Evolutionary conservation across 2,329 filamentous ascomycete species (phyloP), one percentile per base, ranked within the genome.

Genomic region (Hymenoscyphus occultus): DNA sequence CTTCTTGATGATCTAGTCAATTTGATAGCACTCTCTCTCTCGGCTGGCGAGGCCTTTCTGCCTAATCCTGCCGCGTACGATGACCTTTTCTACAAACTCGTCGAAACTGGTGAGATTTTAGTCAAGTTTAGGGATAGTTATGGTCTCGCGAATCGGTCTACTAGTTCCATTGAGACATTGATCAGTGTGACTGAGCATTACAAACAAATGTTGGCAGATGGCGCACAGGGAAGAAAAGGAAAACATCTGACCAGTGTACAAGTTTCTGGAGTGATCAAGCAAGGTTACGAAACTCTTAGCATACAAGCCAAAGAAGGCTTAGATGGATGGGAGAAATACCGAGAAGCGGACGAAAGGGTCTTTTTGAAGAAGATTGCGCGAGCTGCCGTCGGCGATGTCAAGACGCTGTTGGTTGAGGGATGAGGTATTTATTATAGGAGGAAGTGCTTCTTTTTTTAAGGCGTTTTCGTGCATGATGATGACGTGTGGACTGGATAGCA

Each of bases 81-180:
- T 73, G 95, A 99, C 74, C 83, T 99, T 0, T 98, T 99, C 79
- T 99, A 99, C 85, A 99, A 99, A 79, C 85, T 98, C 1, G 93
- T 98, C 32, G 95, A 99, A 78, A 91, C 90, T 1, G 92, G 93
- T 12, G 92, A 96, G 59, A 84, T 92, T 13, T 83, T 98, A 28
- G 80, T 84, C 39, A 92, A 91, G 74, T 97, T 98, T 79, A 87
- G 92, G 51, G 87, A 93, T 68, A 89, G 86, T 10, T 98, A 95
- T 76, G 79, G 80, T 4, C 78, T 90, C 16, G 80, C 79, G 1
- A 84, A 82, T 66, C 78, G 86, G 57, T 78, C 82, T 28, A 86
- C 84, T 57, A 90, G 84, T 78, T 91, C 91, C 2, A 95, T 97
- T 73, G 89, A 92, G 59, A 96, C 91, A 0, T 82, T 97, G 39